Evolutionary conservation across 2,329 filamentous ascomycete genomes (phyloP).

Genomic region (Neonectria sp.): DNA sequence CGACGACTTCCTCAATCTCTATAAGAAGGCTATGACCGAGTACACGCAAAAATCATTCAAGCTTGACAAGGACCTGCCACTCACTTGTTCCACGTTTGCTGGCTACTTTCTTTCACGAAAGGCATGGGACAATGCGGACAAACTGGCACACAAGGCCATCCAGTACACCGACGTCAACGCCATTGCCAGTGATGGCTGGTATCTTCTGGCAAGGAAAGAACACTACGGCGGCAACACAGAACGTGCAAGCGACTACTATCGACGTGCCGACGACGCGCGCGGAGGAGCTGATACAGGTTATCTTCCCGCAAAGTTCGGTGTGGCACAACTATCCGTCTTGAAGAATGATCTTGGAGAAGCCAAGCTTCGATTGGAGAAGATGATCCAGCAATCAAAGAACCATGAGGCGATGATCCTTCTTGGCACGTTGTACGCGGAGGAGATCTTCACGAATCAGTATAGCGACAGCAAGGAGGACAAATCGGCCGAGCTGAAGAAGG

Average conservation of each 20-base stretch:
- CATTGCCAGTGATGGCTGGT: constrained; percentile 98
- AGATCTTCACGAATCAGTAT: constrained; percentile 86
- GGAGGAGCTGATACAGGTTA: constrained; percentile 93
- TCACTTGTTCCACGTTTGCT: constrained; percentile 92
- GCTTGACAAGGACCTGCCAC: constrained; percentile 88
- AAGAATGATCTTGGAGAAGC: constrained; percentile 91
- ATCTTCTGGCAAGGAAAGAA: constrained; percentile 90
- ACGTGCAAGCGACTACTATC: constrained; percentile 88
- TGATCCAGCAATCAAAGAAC: constrained; percentile 86
- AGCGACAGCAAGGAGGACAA: constrained; percentile 88
- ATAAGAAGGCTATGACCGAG: constrained; percentile 94
- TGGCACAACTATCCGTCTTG: constrained; percentile 88
- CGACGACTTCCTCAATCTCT: constrained; percentile 85
- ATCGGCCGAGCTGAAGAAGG: constrained; percentile 86
- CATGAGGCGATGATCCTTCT: constrained; percentile 94
- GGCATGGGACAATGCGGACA: constrained; percentile 85
- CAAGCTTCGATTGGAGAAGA: constrained; percentile 94
- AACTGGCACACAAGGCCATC: constrained; percentile 91
- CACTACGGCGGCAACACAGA: constrained; percentile 84
- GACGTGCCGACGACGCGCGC: constrained; percentile 89
- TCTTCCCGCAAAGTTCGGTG: constrained; percentile 94
- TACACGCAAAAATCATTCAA: constrained; percentile 97
- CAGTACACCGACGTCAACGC: constrained; percentile 97
- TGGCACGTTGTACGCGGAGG: constrained; percentile 93
- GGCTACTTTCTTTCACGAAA: constrained; percentile 91